These are phyloP conservation scores for Phytophthora fragariae DNA, from an alignment of 352 stramenopile genomes.

Conservation along the genomic window DNA sequence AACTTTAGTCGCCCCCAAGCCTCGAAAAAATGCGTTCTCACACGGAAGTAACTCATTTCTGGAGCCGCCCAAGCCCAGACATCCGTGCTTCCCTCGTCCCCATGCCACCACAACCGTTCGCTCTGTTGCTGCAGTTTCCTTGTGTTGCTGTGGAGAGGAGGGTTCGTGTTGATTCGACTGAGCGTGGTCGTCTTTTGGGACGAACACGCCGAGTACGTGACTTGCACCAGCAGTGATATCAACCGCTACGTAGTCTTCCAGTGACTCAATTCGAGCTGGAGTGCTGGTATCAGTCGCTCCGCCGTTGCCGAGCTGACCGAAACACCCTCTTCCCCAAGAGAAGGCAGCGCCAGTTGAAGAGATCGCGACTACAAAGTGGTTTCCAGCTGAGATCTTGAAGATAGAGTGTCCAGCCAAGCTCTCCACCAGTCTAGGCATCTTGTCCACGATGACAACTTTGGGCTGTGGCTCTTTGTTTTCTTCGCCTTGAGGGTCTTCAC, in stretches of 20 bases:
- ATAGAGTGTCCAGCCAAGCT: constrained; percentile 32
- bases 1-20: constrained; percentile 50
- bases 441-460: constrained; percentile 36
- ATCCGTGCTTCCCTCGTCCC: constrained; percentile 49
- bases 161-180: constrained; percentile 2
- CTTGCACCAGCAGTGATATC: constrained; percentile 58
- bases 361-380: constrained; percentile 70
- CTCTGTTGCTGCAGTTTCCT: constrained; percentile 15
- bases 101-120: constrained; percentile 63
- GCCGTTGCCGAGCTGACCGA: constrained; percentile 71
- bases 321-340: constrained; percentile 64
- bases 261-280: constrained; percentile 40
- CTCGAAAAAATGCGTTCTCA: constrained; percentile 71
- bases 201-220: constrained; percentile 62
- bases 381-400: constrained; percentile 60
- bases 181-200: constrained; percentile 6
- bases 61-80: constrained; percentile 64
- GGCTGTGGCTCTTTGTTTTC: not conserved
- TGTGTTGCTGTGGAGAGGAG: not conserved
- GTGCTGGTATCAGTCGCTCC: constrained; percentile 1
- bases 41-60: constrained; percentile 36
- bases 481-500: not conserved
- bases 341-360: constrained; percentile 50
- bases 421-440: constrained; percentile 26
- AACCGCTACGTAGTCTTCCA: constrained; percentile 41